Evolutionary conservation across 2,329 filamentous ascomycete genomes (phyloP), one percentile per base, ranked within the genome.

Genomic region (Aspergillus pseudoterreus): DNA sequence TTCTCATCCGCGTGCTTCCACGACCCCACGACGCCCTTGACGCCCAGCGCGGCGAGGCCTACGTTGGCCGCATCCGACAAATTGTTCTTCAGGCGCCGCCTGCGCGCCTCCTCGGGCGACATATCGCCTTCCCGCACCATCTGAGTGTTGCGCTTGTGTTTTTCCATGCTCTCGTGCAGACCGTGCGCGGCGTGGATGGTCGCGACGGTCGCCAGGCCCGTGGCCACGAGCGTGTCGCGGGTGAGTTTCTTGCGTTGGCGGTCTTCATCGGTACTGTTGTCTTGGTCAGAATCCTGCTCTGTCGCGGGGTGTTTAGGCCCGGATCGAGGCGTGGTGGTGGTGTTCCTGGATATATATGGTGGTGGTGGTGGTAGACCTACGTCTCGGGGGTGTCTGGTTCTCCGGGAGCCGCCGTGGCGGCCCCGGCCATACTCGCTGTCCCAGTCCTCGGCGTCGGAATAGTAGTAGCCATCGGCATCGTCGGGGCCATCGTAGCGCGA

Each of bases 131-230:
- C 80, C 27, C 75, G 72, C n/a, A 87, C 76, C 48, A 82, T 72
- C 60, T 80, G 77, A 63, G 78, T 76, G 45, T 84, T 76, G 58
- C 82, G 78, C 56, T 86, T 79, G 51, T 83, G 80, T 54, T 83
- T 83, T 59, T 84, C 81, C 73, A 86, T 79, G 61, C 79, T 82
- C 56, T 79, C 76, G 69, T 85, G 84, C 49, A 87, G 75, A 55
- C 78, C 80, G 65, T 87, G 83, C 12, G 82, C 84, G 21, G 84
- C 84, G 70, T 87, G 84, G 56, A 87, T 85, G 24, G 84, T 87
- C 35, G 85, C 85, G 53, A 87, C 79, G 51, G 82, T 84, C 49
- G 85, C 84, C 52, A 87, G 73, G 56, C 84, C 83, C 49, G 83
- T 81, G 58, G 83, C 86, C 57, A 87, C 66, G 63, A 86, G 69